These are phyloP conservation scores for Vickermania ingenoplastis DNA, from an alignment of 208 protist species.

Conservation along the genomic window DNA sequence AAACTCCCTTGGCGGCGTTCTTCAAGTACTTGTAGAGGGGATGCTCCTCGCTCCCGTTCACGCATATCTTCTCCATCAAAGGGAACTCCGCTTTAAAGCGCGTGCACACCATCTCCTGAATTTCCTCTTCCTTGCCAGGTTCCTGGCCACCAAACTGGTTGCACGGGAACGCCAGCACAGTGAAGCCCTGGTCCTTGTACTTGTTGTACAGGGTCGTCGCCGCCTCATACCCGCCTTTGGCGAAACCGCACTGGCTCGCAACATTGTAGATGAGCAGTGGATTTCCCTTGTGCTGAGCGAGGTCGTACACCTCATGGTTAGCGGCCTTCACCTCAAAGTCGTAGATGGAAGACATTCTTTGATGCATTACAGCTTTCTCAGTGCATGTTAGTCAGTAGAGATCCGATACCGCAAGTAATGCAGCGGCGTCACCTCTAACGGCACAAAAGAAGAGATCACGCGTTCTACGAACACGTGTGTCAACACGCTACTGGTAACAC, in stretches of 20 bases:
- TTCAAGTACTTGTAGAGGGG: constrained; percentile 85
- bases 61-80: constrained; percentile 87
- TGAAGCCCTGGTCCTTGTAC: constrained; percentile 80
- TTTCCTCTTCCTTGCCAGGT: constrained; percentile 69
- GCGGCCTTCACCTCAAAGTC: constrained; percentile 58
- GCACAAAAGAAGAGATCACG: too few species aligned
- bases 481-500: too few species aligned
- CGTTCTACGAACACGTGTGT: too few species aligned
- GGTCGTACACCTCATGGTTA: constrained; percentile 75
- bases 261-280: constrained; percentile 91
- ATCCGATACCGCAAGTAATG: too few species aligned
- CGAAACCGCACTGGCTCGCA: constrained; percentile 82
- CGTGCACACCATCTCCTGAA: constrained; percentile 45
- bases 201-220: constrained; percentile 75
- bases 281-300: constrained; percentile 79
- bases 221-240: constrained; percentile 71
- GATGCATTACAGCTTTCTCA: too few species aligned
- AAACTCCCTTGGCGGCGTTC: constrained; percentile 34
- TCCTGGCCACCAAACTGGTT: constrained; percentile 87
- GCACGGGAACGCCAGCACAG: constrained; percentile 88
- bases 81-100: constrained; percentile 64
- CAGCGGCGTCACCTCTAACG: too few species aligned
- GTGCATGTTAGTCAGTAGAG: too few species aligned
- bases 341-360: too few species aligned
- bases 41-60: constrained; percentile 73